Base-by-base conservation (phyloP, 2,329 filamentous ascomycete species). In the Atkinsonella texensis region DNA sequence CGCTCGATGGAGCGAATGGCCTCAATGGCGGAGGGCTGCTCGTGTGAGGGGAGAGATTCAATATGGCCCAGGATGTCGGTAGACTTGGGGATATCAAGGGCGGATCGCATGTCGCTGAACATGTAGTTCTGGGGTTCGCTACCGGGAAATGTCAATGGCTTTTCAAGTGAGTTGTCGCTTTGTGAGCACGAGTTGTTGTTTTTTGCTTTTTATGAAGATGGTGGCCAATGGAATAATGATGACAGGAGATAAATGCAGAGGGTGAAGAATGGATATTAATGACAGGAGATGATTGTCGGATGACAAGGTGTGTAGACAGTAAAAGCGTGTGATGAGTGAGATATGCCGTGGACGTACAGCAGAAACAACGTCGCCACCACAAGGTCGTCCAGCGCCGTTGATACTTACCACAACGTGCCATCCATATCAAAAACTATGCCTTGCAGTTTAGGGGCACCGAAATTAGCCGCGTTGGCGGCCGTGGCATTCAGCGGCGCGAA, bases 121-220 rank as follows among this genome's bases (percentile, higher is more conserved):
- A 97, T 98, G 76, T 95, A 88, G 59, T 86, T 93, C 69, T 97
- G 91, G 0, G 91, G 91, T 53, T 90, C 73, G 65, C 89, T 95
- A 56, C 43, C 51, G 9, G 48, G 44, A 5, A 28, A 28, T 28
- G 28, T 28, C 28, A 28, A 28, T 8, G 28, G 28, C 28, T 28
- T 4, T 28, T 28, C 28, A 28, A 28, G 5, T 28, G 28, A 8
- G 28, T 28, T 28, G 28, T 28, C 28, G 28, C 28, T 28, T 23
- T 42, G 40, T 18, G 12, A 15, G 35, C 28, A 28, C 28, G 28
- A 8, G 28, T 8, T 28, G 28, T 28, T 28, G 28, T 23, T 23
- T 23, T 4, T 23, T 23, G 28, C 28, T 28, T 28, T 28, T 8
- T 28, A 28, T 28, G 28, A 28, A 28, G 28, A 28, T 28, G 28